Percentiles rank a stretch among this genome's conserved stretches.
Evolutionary conservation across 106 monocot genomes (phyloP).

Genomic region (Hemerocallis citrina): DNA sequence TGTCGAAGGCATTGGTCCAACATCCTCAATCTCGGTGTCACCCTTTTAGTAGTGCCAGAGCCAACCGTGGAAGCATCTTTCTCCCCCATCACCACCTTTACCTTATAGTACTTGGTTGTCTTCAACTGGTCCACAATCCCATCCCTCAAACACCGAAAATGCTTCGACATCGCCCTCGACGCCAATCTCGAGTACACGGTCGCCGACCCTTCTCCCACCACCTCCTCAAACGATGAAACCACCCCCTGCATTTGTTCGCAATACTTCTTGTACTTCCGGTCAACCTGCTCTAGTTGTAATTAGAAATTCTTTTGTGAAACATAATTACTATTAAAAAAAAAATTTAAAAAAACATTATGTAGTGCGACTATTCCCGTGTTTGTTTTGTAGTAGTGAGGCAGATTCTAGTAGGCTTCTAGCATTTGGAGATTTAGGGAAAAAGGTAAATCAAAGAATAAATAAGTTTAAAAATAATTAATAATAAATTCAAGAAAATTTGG

Average conservation of each 20-base stretch:
- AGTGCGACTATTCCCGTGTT: background rate
- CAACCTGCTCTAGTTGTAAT: too few species aligned
- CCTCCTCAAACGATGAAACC: constrained; percentile 55
- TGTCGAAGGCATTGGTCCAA: constrained; percentile 80
- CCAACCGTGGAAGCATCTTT: constrained; percentile 43
- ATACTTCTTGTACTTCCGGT: constrained; percentile 61
- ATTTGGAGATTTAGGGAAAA: too few species aligned
- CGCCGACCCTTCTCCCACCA: constrained; percentile 60
- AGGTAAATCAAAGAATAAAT: background rate
- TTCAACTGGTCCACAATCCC: constrained; percentile 56
- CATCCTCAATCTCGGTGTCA: constrained; percentile 74
- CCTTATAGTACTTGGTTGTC: constrained; percentile 44
- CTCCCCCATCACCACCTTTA: constrained; percentile 67
- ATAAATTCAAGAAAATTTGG: background rate
- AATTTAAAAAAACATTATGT: background rate
- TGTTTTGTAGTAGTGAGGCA: too few species aligned
- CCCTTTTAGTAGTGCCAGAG: constrained; percentile 44
- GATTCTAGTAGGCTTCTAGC: too few species aligned
- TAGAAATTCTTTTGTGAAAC: too few species aligned
- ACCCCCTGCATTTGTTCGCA: constrained; percentile 69
- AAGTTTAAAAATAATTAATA: background rate
- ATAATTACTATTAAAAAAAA: too few species aligned
- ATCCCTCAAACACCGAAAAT: constrained; percentile 71
- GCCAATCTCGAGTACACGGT: constrained; percentile 57
- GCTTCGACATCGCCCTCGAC: constrained; percentile 80